These are phyloP conservation scores for Taphrina wiesneri DNA, from an alignment of 1,139 yeast genomes.

Conservation along the genomic window DNA sequence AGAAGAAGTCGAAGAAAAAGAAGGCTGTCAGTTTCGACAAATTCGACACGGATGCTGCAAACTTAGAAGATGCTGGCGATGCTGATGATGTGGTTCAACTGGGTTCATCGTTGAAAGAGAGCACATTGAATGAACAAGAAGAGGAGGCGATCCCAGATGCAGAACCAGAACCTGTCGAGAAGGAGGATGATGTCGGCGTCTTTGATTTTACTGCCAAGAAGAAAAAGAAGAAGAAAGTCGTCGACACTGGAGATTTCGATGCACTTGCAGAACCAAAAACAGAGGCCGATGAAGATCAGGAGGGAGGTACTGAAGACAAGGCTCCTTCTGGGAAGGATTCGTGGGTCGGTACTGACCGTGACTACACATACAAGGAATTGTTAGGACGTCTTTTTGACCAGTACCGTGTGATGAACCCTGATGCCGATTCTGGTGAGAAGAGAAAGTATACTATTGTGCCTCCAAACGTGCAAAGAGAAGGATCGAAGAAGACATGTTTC, in stretches of 20 bases:
- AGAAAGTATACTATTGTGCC: slow-evolving; percentile 96
- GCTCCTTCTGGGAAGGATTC: slow-evolving; percentile 45
- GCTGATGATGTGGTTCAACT: slow-evolving; percentile 40
- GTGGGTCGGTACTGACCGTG: slow-evolving; percentile 49
- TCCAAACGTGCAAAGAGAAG: slow-evolving; percentile 95
- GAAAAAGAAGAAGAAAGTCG: slow-evolving; percentile 63
- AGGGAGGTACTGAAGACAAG: slow-evolving; percentile 44
- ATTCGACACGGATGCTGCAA: slow-evolving; percentile 47
- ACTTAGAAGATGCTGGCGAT: slow-evolving; percentile 46
- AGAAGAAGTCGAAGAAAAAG: slow-evolving; percentile 65
- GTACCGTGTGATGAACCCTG: slow-evolving; percentile 92
- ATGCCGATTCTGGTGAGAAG: slow-evolving; percentile 93
- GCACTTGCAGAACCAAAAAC: slow-evolving; percentile 63
- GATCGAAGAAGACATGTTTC: slow-evolving; percentile 91
- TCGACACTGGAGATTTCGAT: slow-evolving; percentile 74
- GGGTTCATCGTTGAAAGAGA: slow-evolving; percentile 35
- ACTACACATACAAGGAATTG: slow-evolving; percentile 74
- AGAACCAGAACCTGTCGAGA: slow-evolving; percentile 41
- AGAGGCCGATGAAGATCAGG: slow-evolving; percentile 55
- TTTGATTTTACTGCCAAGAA: slow-evolving; percentile 51
- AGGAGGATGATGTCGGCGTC: slow-evolving; percentile 49
- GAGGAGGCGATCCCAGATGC: slow-evolving; percentile 47
- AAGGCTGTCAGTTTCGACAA: slow-evolving; percentile 42
- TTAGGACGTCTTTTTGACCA: slow-evolving; percentile 81
- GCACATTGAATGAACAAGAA: slow-evolving; percentile 47